phyloP scores from a whole-genome alignment of 805 yeast species.

The Kazachstania africana region DNA sequence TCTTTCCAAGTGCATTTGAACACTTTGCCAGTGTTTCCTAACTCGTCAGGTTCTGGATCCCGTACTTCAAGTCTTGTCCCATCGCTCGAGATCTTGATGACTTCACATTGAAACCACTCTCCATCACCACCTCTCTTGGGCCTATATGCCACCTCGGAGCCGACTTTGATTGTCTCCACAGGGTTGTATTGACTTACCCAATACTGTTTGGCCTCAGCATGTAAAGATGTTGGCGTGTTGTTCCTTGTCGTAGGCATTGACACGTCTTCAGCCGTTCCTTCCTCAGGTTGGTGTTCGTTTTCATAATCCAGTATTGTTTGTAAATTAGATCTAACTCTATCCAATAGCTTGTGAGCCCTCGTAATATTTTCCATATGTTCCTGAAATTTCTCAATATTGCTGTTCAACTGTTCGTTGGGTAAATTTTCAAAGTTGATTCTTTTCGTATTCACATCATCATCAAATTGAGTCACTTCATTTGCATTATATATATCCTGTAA shows the following conservation, averaged over 20 bases:
- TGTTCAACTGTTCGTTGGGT: constrained; percentile 30
- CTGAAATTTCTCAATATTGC: constrained; percentile 30
- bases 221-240: neutral
- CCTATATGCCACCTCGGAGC: constrained; percentile 83
- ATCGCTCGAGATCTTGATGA: constrained; percentile 62
- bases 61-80: constrained; percentile 76
- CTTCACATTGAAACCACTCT: constrained; percentile 96
- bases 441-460: constrained; percentile 25
- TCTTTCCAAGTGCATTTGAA: constrained; percentile 80
- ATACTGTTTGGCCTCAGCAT: constrained; percentile 31
- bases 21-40: constrained; percentile 74
- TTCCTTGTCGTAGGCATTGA: neutral
- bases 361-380: constrained; percentile 50
- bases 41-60: constrained; percentile 96
- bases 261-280: neutral
- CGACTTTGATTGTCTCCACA: constrained; percentile 43
- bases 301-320: constrained; percentile 29
- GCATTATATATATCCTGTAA: constrained; percentile 57
- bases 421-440: constrained; percentile 23
- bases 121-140: constrained; percentile 50
- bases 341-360: constrained; percentile 35
- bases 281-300: constrained; percentile 2
- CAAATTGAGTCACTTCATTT: constrained; percentile 44
- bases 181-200: constrained; percentile 48
- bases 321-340: constrained; percentile 35